Evolutionary conservation across 345 rosid species (phyloP).

Genomic region (Triadica sebifera): DNA sequence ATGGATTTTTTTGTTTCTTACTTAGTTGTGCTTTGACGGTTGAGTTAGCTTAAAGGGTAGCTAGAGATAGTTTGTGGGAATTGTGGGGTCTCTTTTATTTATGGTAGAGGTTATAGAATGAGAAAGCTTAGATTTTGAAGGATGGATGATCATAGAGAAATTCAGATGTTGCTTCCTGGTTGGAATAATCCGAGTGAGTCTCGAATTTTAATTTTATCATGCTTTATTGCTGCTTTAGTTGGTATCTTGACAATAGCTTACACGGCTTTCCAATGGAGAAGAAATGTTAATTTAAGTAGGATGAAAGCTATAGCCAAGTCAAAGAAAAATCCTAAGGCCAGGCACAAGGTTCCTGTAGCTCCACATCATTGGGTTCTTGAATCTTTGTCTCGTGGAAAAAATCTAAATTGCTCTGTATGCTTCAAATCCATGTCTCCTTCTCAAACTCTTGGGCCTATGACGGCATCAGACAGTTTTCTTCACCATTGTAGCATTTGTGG

Average conservation of each 20-base stretch:
- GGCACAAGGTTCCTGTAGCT: constrained; percentile 63
- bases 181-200: constrained; percentile 61
- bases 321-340: constrained; percentile 84
- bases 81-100: background rate
- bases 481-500: constrained; percentile 72
- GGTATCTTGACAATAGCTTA: constrained; percentile 83
- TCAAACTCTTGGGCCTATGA: constrained; percentile 56
- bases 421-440: constrained; percentile 69
- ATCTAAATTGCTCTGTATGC: constrained; percentile 84
- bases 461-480: constrained; percentile 55
- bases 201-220: constrained; percentile 55
- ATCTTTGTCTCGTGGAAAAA: constrained; percentile 73
- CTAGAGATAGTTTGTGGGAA: background rate
- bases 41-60: background rate
- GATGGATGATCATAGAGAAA: constrained; percentile 71
- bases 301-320: constrained; percentile 89
- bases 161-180: constrained; percentile 43
- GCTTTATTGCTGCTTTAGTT: constrained; percentile 66
- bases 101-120: constrained; percentile 21
- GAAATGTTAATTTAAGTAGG: constrained; percentile 91
- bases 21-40: background rate
- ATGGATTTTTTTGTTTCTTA: background rate
- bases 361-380: constrained; percentile 72
- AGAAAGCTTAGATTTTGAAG: constrained; percentile 15
- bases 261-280: constrained; percentile 94